Evolutionary conservation across 805 yeast genomes (phyloP).

Genomic region (Jamesozyma rosinii): DNA sequence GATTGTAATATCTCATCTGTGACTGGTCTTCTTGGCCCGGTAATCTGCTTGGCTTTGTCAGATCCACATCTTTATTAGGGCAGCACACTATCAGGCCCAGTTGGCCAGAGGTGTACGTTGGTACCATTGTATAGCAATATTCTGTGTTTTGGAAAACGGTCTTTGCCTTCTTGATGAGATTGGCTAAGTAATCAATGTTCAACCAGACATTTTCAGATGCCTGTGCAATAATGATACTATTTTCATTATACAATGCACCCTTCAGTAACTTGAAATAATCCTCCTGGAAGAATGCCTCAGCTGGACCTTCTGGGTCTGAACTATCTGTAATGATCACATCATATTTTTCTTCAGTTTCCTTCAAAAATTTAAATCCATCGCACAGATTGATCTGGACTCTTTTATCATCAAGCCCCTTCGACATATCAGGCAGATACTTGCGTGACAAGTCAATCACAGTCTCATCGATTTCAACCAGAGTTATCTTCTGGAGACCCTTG

Average conservation of each 20-base stretch:
- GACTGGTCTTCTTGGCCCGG: constrained; percentile 38
- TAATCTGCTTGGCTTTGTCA: constrained; percentile 46
- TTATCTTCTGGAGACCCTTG: constrained; percentile 50
- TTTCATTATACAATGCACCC: constrained; percentile 49
- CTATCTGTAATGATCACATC: constrained; percentile 89
- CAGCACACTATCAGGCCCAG: constrained; percentile 69
- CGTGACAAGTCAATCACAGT: constrained; percentile 65
- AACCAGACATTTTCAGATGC: constrained; percentile 71
- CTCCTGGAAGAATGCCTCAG: constrained; percentile 75
- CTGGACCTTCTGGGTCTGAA: constrained; percentile 94
- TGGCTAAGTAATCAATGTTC: constrained; percentile 43
- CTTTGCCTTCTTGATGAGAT: constrained; percentile 40
- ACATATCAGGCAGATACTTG: constrained; percentile 70
- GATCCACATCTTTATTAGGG: constrained; percentile 39
- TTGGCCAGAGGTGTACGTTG: constrained; percentile 84
- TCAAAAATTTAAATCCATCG: constrained; percentile 77
- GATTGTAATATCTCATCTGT: constrained; percentile 56
- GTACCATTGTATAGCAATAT: constrained; percentile 74
- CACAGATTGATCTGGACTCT: constrained; percentile 58
- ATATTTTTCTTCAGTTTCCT: constrained; percentile 40
- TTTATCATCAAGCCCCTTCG: constrained; percentile 54
- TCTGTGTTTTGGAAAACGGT: constrained; percentile 52
- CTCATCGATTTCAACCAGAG: constrained; percentile 84
- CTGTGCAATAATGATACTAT: constrained; percentile 70
- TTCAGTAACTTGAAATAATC: constrained; percentile 62